Evolutionary conservation across 352 stramenopile species (phyloP), one percentile per base, ranked within the genome.

Genomic region (Aphanomyces invadans): DNA sequence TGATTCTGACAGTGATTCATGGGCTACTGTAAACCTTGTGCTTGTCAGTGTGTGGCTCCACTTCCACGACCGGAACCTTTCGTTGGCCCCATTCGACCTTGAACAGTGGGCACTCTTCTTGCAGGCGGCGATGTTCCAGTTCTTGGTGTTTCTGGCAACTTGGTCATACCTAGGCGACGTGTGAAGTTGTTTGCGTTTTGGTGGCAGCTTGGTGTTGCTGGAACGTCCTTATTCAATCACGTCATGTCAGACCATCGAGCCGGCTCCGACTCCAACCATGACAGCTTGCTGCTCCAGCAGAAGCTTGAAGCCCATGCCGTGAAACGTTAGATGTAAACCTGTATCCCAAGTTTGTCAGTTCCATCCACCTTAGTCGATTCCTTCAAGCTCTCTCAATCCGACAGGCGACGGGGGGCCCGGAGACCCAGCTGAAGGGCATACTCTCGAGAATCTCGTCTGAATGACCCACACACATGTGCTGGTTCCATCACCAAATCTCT

Each of bases 301-400:
- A 67, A 46, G 28, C 42, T 67, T 7, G 45, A 67, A n/a, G 42
- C 57, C 42, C 46, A 59, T 28, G 60, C 60, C 17, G 57, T 67
- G 45, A 59, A 67, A 57, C n/a, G 12, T 57, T 21, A 2, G 25
- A 7, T 2, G 29, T 36, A 57, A 21, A n/a, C n/a, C n/a, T n/a
- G n/a, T n/a, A 21, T 28, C 1, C 11, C 46, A 54, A 11, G 19
- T 54, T 17, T 54, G 9, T 21, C 25, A 17, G 21, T 48, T 48
- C 39, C 39, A n/a, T 48, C 39, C 39, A n/a, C n/a, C 39, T n/a
- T n/a, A n/a, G n/a, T n/a, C n/a, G n/a, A n/a, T n/a, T 48, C 39
- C 39, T 48, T 48, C 39, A 1, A n/a, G n/a, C n/a, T n/a, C n/a
- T n/a, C n/a, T n/a, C n/a, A n/a, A n/a, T n/a, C n/a, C n/a, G n/a